phyloP scores from a whole-genome alignment of 306 rosid species.

The Sesbania bispinosa region DNA sequence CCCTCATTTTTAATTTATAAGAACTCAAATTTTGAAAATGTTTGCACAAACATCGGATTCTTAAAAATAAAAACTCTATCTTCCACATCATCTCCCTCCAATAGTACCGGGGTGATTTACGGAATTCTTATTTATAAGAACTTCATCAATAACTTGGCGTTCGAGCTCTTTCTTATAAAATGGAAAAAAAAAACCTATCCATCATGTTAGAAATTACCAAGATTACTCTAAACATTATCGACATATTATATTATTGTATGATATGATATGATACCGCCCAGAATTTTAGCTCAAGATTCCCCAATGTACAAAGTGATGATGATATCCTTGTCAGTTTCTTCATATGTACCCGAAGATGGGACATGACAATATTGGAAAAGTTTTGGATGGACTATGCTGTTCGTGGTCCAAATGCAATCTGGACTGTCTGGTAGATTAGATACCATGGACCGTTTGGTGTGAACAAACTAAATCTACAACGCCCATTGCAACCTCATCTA shows the following conservation, averaged over 20 bases:
- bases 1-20: too few relatives aligned
- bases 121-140: too few relatives aligned
- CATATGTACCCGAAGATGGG: background rate
- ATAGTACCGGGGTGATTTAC: too few relatives aligned
- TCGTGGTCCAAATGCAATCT: conserved; percentile 8
- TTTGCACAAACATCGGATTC: too few relatives aligned
- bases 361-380: background rate
- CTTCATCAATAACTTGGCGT: too few relatives aligned
- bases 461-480: too few relatives aligned
- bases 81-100: too few relatives aligned
- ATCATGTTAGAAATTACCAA: background rate
- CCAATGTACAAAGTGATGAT: background rate
- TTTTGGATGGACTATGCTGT: background rate
- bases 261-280: too few relatives aligned
- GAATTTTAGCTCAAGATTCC: background rate
- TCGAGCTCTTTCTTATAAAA: too few relatives aligned
- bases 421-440: background rate
- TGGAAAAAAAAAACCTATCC: background rate
- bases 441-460: background rate
- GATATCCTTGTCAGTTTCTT: background rate
- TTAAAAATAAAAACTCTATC: too few relatives aligned
- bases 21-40: too few relatives aligned
- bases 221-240: background rate
- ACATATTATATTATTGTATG: background rate
- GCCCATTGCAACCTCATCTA: background rate